phyloP scores from a whole-genome alignment of 495 filamentous ascomycete genomes.

The Clohesyomyces aquaticus region DNA sequence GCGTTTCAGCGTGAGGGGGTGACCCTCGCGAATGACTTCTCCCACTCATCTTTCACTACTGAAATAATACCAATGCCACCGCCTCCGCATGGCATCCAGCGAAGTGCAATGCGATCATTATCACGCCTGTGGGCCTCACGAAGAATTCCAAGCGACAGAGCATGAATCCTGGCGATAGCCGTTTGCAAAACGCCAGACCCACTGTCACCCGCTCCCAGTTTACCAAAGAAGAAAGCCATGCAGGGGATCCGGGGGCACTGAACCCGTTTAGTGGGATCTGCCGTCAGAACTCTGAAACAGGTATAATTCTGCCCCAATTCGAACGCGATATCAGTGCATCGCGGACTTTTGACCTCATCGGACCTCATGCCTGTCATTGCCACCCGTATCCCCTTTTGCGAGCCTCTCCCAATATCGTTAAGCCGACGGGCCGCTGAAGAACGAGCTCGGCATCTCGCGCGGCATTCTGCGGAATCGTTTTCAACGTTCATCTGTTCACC shows the following conservation, averaged over 20 bases:
- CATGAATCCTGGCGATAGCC: not conserved
- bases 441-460: no score
- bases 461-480: no score
- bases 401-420: no score
- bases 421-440: not conserved
- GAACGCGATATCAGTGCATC: not conserved
- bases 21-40: no score
- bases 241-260: not conserved
- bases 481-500: no score
- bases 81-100: no score
- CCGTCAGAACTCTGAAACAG: conserved; percentile 13
- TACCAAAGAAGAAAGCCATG: conserved; percentile 12
- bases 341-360: not conserved
- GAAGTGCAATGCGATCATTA: no score
- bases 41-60: no score
- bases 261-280: conserved; percentile 3
- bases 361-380: conserved; percentile 6
- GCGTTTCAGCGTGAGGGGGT: not conserved
- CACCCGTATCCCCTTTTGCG: no score
- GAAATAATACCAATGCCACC: no score
- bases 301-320: not conserved
- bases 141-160: not conserved
- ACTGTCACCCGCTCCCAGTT: conserved; percentile 8
- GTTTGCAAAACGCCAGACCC: conserved; percentile 1
- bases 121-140: no score